Conservation (phyloP, 1,284 basidiomycete genomes). For the Boletellus deceptivus region DNA sequence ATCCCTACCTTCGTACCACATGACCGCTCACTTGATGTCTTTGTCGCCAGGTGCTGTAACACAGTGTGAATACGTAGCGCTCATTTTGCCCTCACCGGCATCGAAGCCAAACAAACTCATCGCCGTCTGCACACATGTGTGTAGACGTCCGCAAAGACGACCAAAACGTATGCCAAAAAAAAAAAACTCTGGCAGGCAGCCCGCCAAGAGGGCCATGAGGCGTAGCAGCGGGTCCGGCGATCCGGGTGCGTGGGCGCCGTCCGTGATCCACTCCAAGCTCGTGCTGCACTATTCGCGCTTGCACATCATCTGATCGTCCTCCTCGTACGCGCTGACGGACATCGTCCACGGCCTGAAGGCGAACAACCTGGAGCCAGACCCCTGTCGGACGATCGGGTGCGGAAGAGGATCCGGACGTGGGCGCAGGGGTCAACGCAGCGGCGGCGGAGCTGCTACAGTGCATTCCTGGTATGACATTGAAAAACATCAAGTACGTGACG, state of each 20-base stretch:
- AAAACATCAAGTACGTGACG: conserved; percentile 88
- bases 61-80: conserved; percentile 95
- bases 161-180: conserved; percentile 56
- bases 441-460: conserved; percentile 75
- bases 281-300: conserved; percentile 89
- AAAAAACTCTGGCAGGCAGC: conserved; percentile 53
- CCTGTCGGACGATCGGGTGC: conserved; percentile 75
- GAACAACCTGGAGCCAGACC: conserved; percentile 82
- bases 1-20: not conserved
- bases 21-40: not conserved
- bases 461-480: conserved; percentile 78
- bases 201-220: conserved; percentile 43
- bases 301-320: conserved; percentile 95
- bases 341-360: conserved; percentile 92
- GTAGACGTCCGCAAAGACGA: conserved; percentile 59
- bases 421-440: conserved; percentile 65
- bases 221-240: conserved; percentile 30
- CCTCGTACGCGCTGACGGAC: conserved; percentile 87
- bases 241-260: conserved; percentile 37
- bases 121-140: not conserved
- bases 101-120: too few relatives aligned
- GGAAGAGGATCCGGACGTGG: conserved; percentile 65
- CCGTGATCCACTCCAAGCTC: conserved; percentile 82
- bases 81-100: conserved; percentile 41
- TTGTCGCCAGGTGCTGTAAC: conserved; percentile 73